Evolutionary conservation across 192 early-diverging fungal genomes (phyloP), one percentile per base, ranked within the genome.

Genomic region (Coemansia sp.): DNA sequence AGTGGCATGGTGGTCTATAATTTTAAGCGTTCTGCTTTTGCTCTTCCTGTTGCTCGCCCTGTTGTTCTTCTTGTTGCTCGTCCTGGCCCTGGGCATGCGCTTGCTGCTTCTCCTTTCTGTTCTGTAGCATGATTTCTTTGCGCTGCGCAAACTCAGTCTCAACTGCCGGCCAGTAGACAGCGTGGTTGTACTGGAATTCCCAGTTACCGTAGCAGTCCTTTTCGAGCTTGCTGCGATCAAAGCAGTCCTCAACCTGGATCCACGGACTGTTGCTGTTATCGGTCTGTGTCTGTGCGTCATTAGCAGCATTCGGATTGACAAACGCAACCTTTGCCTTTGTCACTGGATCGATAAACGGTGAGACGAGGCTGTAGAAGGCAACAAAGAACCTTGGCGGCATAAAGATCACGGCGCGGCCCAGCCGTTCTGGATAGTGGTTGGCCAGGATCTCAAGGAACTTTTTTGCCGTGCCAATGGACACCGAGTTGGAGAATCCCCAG

Each of bases 271-370:
- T 64, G 66, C 45, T 64, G 49, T 45, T 52, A 21, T 61, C 49
- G 33, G 64, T 26, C 38, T 66, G 63, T 38, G 34, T 39, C 52
- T 56, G 59, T 9, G 68, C 44, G 5, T 60, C 58, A 6, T 85
- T 72, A 9, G 15, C 9, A 38, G 86, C 81, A 62, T 87, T 88
- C 39, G 88, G 83, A 60, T 92, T 77, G 20, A 92, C 89, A 77
- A 97, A 93, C 30, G 92, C 88, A 64, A 97, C 89, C 75, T 97
- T 98, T 11, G 79, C 74, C 49, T 88, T 88, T 36, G 96, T 98
- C 41, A 96, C 89, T 6, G 94, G 94, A 74, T 98, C 95, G 61
- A 98, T 88, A 66, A 96, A 96, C 15, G 94, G 93, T 44, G 90
- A 88, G 26, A 98, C 86, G 21, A 94, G 46, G 72, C 87, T 92